Percentiles rank a stretch among this genome's conserved stretches.
These are phyloP conservation scores for Hysterangium stoloniferum DNA, from an alignment of 768 basidiomycete species.

Conservation along the genomic window DNA sequence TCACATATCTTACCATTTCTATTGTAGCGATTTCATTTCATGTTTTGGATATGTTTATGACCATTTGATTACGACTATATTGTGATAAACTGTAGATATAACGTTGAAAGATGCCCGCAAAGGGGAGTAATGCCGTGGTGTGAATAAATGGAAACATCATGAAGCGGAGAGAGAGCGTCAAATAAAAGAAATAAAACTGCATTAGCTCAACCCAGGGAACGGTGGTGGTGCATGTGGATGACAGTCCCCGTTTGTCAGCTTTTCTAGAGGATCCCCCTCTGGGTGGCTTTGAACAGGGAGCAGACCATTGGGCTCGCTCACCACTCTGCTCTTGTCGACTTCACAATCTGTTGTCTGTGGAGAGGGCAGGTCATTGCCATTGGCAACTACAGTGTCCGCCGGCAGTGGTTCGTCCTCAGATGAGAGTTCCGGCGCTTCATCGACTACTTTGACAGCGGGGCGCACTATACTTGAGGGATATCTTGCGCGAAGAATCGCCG, in stretches of 20 bases:
- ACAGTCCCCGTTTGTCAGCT: not conserved
- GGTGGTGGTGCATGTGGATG: not conserved
- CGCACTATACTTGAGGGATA: constrained; percentile 40
- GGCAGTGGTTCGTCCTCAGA: constrained; percentile 12
- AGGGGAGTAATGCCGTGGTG: not conserved
- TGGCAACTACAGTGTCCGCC: too few relatives aligned
- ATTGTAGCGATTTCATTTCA: not conserved
- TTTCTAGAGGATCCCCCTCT: not conserved
- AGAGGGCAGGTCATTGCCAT: too few relatives aligned
- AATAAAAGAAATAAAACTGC: not conserved
- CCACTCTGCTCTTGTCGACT: too few relatives aligned
- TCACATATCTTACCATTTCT: not conserved
- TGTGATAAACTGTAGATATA: not conserved
- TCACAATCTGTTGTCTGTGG: too few relatives aligned
- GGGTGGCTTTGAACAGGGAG: too few relatives aligned
- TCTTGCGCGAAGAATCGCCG: constrained; percentile 36
- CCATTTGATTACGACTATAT: not conserved
- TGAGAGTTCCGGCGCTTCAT: constrained; percentile 17
- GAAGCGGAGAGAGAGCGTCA: too few relatives aligned
- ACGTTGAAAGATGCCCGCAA: not conserved
- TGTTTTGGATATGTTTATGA: not conserved
- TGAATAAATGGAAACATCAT: not conserved
- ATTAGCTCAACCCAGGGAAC: not conserved
- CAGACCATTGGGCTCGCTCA: too few relatives aligned
- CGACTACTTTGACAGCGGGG: constrained; percentile 15